Base-by-base conservation (phyloP, 2,329 filamentous ascomycete genomes). In the Colletotrichum lini region DNA sequence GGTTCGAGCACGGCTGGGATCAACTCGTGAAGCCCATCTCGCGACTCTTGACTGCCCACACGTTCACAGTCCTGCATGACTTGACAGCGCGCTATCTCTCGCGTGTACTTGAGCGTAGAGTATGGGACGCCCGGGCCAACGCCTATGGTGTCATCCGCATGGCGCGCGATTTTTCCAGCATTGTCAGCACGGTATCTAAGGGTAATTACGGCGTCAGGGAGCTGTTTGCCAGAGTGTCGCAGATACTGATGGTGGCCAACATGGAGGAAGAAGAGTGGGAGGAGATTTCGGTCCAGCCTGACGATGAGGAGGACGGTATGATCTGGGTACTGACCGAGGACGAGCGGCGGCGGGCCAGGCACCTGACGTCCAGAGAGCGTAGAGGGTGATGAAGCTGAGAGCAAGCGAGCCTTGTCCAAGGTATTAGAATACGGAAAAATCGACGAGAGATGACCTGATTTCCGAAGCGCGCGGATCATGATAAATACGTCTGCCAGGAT, bases 201-300 rank as follows among this genome's bases (percentile, higher is more conserved):
- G 93, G 92, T 4, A 91, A 93, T 77, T 98, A 97, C 79, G 89
- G 89, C 2, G 88, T 96, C 45, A 86, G 94, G 42, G 95, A 97
- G 78, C 82, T 89, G 3, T 98, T 98, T 83, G 86, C 88, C 38
- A 90, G 91, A 77, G 93, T 93, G 69, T 87, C 88, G 70, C 94
- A 98, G 85, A 92, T 98, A 76, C 90, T 93, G 68, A 90, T 97
- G 85, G 90, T 98, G 18, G 91, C 96, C 79, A 96, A 95, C 76
- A 97, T 98, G 94, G 95, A 98, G 79, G 94, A 96, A 44, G 95
- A 98, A 69, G 96, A 98, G 82, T 98, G 95, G 93, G 93, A 96
- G 58, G 94, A 96, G 80, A 81, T 95, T 49, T 80, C 82, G 0
- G 54, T 35, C 26, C 53, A 58, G 13, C 86, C 50, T 70, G 73